Conservation (phyloP, 2,329 filamentous ascomycete species). For the Colletotrichum sp. region DNA sequence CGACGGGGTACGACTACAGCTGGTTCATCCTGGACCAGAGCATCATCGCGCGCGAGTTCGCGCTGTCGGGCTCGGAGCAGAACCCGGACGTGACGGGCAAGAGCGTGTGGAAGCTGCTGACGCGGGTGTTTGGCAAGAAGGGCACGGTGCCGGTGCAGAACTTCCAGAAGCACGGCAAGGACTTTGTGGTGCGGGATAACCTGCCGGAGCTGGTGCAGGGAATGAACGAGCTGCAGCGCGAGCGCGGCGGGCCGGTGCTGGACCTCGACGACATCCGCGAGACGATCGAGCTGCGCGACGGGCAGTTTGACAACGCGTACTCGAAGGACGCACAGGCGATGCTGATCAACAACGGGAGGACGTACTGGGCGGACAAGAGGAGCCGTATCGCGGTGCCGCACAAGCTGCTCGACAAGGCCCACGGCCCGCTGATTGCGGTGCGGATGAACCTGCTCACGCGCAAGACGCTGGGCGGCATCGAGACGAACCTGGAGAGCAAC, state of each 20-base stretch:
- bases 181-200: conserved; percentile 64
- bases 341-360: conserved; percentile 62
- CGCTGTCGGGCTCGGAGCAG: conserved; percentile 67
- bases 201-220: conserved; percentile 59
- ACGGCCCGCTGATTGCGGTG: conserved; percentile 65
- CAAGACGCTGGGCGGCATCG: conserved; percentile 65
- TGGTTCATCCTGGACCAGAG: conserved; percentile 66
- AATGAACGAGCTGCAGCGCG: conserved; percentile 62
- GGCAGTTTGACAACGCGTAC: conserved; percentile 60
- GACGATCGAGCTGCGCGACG: conserved; percentile 58
- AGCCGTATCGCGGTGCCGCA: conserved; percentile 60
- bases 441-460: conserved; percentile 65
- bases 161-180: conserved; percentile 62
- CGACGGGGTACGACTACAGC: conserved; percentile 66
- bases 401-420: conserved; percentile 55
- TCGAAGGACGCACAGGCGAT: conserved; percentile 67
- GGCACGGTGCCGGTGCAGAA: conserved; percentile 61
- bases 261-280: conserved; percentile 48
- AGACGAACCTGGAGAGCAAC: conserved; percentile 62
- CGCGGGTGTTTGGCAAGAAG: conserved; percentile 55
- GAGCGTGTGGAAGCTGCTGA: conserved; percentile 57
- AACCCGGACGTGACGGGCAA: conserved; percentile 66
- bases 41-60: conserved; percentile 67
- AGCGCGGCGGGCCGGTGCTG: conserved; percentile 51
- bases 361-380: conserved; percentile 59